Evolutionary conservation across 805 yeast species (phyloP).

Genomic region (Cyberlindnera galapagoensis): DNA sequence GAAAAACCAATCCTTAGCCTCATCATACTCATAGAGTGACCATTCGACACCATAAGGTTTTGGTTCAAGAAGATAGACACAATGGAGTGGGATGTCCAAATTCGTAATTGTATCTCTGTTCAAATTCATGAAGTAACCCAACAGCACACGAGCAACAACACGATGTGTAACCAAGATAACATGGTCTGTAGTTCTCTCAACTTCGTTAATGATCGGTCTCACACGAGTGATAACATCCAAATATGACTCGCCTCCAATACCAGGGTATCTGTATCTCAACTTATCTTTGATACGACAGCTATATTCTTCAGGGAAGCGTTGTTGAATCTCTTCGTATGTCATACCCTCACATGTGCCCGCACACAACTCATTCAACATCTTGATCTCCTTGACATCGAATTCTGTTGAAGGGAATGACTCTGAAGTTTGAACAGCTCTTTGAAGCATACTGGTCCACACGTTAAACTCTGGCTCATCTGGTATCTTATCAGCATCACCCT

Average conservation of each 20-base stretch:
- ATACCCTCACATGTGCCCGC: constrained; percentile 91
- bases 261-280: constrained; percentile 86
- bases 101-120: constrained; percentile 77
- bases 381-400: constrained; percentile 78
- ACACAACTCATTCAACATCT: constrained; percentile 90
- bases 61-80: constrained; percentile 83
- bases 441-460: constrained; percentile 89
- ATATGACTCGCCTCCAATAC: constrained; percentile 95
- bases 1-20: constrained; percentile 66
- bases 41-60: constrained; percentile 96
- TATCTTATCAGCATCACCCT: constrained; percentile 29
- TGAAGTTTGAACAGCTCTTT: constrained; percentile 74
- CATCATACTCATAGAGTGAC: constrained; percentile 84
- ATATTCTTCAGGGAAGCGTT: constrained; percentile 69
- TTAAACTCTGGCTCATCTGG: constrained; percentile 72
- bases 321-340: constrained; percentile 84
- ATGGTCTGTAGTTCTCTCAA: constrained; percentile 88
- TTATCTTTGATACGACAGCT: constrained; percentile 70
- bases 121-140: constrained; percentile 85
- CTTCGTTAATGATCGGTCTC: constrained; percentile 84
- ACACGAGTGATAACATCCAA: constrained; percentile 88
- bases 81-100: constrained; percentile 88
- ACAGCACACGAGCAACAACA: constrained; percentile 79
- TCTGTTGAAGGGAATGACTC: constrained; percentile 64
- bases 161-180: constrained; percentile 80